phyloP scores from a whole-genome alignment of 305 asterid genomes.

The Nicotiana rustica region DNA sequence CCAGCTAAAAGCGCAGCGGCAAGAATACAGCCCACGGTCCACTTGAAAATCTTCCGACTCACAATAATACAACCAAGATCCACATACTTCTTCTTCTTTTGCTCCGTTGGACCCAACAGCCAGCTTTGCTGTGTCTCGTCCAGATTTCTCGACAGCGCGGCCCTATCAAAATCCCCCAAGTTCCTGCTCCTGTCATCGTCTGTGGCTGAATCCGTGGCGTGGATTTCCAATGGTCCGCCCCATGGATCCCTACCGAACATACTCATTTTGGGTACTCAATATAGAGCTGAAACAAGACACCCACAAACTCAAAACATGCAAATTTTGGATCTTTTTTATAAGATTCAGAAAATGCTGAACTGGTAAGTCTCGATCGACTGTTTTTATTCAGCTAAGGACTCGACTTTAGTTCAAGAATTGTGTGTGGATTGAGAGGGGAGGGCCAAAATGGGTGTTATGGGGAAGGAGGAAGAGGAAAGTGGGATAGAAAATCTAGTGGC shows the following conservation, averaged over 20 bases:
- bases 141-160: constrained; percentile 86
- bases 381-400: no score
- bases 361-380: neutral
- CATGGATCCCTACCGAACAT: constrained; percentile 96
- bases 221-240: constrained; percentile 93
- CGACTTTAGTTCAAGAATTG: neutral
- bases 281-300: neutral
- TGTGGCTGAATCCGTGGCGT: constrained; percentile 83
- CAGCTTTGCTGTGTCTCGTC: constrained; percentile 99
- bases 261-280: constrained; percentile 40
- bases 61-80: constrained; percentile 95
- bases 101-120: constrained; percentile 92
- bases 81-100: constrained; percentile 96
- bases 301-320: constrained; percentile 18
- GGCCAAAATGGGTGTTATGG: neutral
- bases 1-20: constrained; percentile 80
- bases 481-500: constrained; percentile 33
- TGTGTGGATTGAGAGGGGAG: constrained; percentile 13
- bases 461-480: neutral
- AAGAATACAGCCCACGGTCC: constrained; percentile 78
- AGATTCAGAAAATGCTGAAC: constrained; percentile 17
- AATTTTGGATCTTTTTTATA: neutral
- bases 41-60: constrained; percentile 78
- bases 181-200: constrained; percentile 91
- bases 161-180: constrained; percentile 63